These are phyloP conservation scores for Cenococcum geophilum DNA, from an alignment of 495 filamentous ascomycete genomes.

Conservation along the genomic window DNA sequence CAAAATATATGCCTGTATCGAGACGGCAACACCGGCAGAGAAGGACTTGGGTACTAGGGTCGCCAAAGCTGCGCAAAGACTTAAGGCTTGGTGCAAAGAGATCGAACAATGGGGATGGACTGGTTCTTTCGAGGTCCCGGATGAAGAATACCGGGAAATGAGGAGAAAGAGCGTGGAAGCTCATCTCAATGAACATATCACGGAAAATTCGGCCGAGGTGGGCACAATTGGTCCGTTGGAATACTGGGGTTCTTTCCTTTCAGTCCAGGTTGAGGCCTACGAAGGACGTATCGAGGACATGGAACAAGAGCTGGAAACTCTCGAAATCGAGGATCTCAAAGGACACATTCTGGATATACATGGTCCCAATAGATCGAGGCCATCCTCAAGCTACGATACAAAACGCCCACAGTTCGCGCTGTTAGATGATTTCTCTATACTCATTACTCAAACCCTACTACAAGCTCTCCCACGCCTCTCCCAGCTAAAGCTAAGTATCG, in stretches of 20 bases:
- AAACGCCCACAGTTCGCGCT: constrained; percentile 48
- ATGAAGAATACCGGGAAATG: constrained; percentile 26
- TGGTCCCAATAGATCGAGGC: constrained; percentile 52
- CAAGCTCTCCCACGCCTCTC: constrained; percentile 80
- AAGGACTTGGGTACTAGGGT: constrained; percentile 56
- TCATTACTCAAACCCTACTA: constrained; percentile 82
- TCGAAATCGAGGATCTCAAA: constrained; percentile 88
- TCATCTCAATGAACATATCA: constrained; percentile 20
- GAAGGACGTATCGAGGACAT: constrained; percentile 75
- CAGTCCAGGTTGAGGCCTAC: constrained; percentile 55
- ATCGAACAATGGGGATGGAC: constrained; percentile 73
- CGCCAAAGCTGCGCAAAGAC: constrained; percentile 64
- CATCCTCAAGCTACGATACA: constrained; percentile 49
- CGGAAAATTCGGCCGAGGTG: background rate
- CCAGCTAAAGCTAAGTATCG: constrained; percentile 59
- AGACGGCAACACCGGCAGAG: constrained; percentile 34
- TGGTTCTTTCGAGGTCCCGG: constrained; percentile 39
- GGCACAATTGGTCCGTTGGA: constrained; percentile 25
- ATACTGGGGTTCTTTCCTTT: constrained; percentile 66
- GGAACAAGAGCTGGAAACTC: constrained; percentile 62
- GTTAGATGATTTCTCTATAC: constrained; percentile 78
- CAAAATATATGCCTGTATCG: constrained; percentile 32
- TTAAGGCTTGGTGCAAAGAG: constrained; percentile 73
- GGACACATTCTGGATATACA: constrained; percentile 77
- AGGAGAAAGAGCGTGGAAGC: constrained; percentile 36